Percentiles rank a stretch among this genome's conserved stretches.
Conservation (phyloP, 768 basidiomycete species). For the Tricholoma hemisulphureum region DNA sequence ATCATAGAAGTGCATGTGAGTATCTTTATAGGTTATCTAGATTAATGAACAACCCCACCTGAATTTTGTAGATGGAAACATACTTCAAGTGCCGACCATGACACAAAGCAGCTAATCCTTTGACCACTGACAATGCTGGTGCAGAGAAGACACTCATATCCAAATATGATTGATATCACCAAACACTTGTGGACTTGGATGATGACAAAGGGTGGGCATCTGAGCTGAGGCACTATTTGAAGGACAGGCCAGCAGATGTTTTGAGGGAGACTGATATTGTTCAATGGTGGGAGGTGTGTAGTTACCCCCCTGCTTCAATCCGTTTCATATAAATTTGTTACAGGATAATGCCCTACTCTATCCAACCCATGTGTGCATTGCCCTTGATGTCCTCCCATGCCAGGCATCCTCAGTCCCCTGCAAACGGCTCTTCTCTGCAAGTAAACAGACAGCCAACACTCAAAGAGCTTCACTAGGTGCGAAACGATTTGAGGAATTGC, state of each 20-base stretch:
- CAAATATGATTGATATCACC: background rate
- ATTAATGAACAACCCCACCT: too few species aligned
- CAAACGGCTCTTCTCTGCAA: background rate
- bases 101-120: background rate
- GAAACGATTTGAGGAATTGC: slow-evolving; percentile 6
- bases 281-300: slow-evolving; percentile 1
- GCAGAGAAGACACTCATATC: too few species aligned
- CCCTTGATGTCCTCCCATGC: background rate
- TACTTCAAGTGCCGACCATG: slow-evolving; percentile 8
- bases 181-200: background rate
- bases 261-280: background rate
- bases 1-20: slow-evolving; percentile 8
- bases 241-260: background rate
- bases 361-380: background rate
- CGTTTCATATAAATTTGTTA: background rate
- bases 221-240: background rate
- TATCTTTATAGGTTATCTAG: background rate
- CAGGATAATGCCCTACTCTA: background rate
- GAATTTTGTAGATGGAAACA: slow-evolving; percentile 10
- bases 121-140: too few species aligned
- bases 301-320: background rate
- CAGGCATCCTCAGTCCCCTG: background rate
- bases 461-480: background rate
- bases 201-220: background rate
- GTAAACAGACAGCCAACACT: background rate